phyloP scores from a whole-genome alignment of 1,284 basidiomycete species.

The Serendipita sp. region DNA sequence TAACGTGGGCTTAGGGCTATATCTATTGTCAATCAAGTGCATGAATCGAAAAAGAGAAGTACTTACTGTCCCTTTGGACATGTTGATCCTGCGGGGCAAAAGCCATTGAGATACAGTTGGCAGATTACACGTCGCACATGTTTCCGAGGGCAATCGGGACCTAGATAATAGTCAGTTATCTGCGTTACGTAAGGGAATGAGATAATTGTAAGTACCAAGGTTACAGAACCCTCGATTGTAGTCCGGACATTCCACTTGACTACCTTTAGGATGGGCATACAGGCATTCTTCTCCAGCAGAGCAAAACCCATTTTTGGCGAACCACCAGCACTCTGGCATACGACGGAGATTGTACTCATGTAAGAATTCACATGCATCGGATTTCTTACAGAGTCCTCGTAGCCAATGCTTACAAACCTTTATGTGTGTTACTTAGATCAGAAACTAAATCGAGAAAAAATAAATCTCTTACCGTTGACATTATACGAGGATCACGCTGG shows the following conservation, averaged over 20 bases:
- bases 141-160: conserved; percentile 81
- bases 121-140: conserved; percentile 87
- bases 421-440: conserved; percentile 59
- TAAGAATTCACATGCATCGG: conserved; percentile 94
- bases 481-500: conserved; percentile 31
- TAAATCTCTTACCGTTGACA: background rate
- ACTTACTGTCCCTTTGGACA: conserved; percentile 87
- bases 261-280: conserved; percentile 93
- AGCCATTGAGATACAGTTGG: conserved; percentile 82
- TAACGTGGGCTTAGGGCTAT: conserved; percentile 57
- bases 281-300: conserved; percentile 96
- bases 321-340: conserved; percentile 99
- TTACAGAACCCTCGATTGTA: conserved; percentile 94
- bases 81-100: conserved; percentile 87
- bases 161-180: conserved; percentile 26
- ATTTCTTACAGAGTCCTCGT: conserved; percentile 95
- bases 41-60: conserved; percentile 1
- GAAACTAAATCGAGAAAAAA: conserved; percentile 16
- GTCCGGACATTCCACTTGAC: conserved; percentile 86
- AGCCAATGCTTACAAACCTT: conserved; percentile 99
- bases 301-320: conserved; percentile 95
- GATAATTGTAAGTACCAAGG: conserved; percentile 39
- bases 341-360: conserved; percentile 97
- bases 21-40: conserved; percentile 6
- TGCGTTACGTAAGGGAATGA: background rate